These are phyloP conservation scores for Venturiaceae sp. DNA, from an alignment of 2,329 filamentous ascomycete species.

Conservation along the genomic window DNA sequence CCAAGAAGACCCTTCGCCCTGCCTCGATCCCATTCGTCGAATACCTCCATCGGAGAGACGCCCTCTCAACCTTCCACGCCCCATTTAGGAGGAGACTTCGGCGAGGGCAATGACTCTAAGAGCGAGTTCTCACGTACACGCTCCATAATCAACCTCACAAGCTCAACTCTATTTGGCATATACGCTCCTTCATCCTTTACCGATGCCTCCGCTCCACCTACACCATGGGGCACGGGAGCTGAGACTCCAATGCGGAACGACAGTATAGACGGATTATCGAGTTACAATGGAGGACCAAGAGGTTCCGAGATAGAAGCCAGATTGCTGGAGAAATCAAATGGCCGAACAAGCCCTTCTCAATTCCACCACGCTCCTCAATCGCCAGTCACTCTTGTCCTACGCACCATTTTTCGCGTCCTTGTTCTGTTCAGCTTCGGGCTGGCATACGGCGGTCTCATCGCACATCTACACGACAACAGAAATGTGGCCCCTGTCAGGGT, in stretches of 20 bases:
- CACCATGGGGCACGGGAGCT: slow-evolving; percentile 71
- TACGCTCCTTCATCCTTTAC: slow-evolving; percentile 61
- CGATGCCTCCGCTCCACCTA: slow-evolving; percentile 48
- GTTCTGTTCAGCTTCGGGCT: slow-evolving; percentile 72
- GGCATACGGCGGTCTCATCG: slow-evolving; percentile 72
- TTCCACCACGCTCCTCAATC: background rate
- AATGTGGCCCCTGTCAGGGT: slow-evolving; percentile 54
- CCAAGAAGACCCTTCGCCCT: slow-evolving; percentile 24
- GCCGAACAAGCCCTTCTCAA: background rate
- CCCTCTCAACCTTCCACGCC: slow-evolving; percentile 17
- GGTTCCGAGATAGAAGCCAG: slow-evolving; percentile 14
- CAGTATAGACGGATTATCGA: slow-evolving; percentile 8
- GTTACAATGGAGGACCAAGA: slow-evolving; percentile 14
- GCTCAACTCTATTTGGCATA: slow-evolving; percentile 84
- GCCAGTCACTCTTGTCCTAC: background rate
- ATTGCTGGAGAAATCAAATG: background rate
- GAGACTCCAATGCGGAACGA: slow-evolving; percentile 47
- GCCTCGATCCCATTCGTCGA: background rate
- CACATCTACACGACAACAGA: slow-evolving; percentile 64
- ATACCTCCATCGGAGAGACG: slow-evolving; percentile 9
- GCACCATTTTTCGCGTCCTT: background rate
- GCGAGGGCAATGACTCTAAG: background rate
- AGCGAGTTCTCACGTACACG: slow-evolving; percentile 46
- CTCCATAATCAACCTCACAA: slow-evolving; percentile 77
- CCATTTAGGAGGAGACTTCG: background rate